Conservation (phyloP, 768 basidiomycete genomes). For the Galerina marginata region DNA sequence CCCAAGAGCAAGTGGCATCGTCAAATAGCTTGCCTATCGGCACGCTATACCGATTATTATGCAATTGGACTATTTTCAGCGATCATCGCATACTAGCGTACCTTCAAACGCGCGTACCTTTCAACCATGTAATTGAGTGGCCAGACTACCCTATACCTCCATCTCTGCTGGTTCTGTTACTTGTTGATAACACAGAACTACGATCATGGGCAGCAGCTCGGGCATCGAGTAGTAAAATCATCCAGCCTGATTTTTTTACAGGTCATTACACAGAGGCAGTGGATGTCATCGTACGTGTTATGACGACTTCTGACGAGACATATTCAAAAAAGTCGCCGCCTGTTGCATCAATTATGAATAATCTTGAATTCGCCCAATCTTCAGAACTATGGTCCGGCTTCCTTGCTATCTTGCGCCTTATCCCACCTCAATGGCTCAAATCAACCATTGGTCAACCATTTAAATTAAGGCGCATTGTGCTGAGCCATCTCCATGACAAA, state of each 20-base stretch:
- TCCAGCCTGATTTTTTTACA: slow-evolving; percentile 52
- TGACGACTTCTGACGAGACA: slow-evolving; percentile 22
- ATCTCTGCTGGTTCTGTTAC: slow-evolving; percentile 61
- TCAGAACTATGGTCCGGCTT: slow-evolving; percentile 60
- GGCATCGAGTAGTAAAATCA: slow-evolving; percentile 47
- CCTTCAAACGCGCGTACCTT: slow-evolving; percentile 44
- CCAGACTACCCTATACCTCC: slow-evolving; percentile 63
- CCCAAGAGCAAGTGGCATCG: slow-evolving; percentile 33
- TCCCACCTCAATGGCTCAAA: slow-evolving; percentile 51
- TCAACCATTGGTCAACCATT: slow-evolving; percentile 38
- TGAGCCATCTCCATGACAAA: slow-evolving; percentile 47
- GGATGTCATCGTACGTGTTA: slow-evolving; percentile 39
- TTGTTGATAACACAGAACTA: slow-evolving; percentile 52
- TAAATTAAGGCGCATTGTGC: slow-evolving; percentile 59
- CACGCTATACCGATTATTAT: slow-evolving; percentile 64
- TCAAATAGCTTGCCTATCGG: slow-evolving; percentile 43
- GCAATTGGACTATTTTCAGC: slow-evolving; percentile 62
- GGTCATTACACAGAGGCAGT: slow-evolving; percentile 53
- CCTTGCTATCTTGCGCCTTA: slow-evolving; percentile 49
- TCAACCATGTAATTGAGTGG: slow-evolving; percentile 50
- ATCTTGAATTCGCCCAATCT: slow-evolving; percentile 18
- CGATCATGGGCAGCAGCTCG: slow-evolving; percentile 67
- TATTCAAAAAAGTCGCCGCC: neutral
- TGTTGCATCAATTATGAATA: slow-evolving; percentile 41
- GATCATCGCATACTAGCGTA: slow-evolving; percentile 51